Base-by-base conservation (phyloP, 371 early-diverging fungal genomes). In the Dichotomocladium elegans region DNA sequence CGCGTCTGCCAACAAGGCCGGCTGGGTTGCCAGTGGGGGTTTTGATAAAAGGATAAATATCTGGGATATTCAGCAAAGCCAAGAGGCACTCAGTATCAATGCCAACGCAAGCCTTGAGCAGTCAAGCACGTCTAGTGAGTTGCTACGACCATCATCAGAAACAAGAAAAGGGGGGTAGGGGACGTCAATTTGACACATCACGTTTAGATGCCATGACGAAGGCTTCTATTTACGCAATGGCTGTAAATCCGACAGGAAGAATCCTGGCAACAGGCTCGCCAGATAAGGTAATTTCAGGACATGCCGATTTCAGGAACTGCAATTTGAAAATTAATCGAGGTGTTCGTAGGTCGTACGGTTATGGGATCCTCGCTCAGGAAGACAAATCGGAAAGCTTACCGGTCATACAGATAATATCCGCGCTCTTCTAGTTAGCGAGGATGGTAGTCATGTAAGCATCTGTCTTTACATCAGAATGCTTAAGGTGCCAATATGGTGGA, bases 331-430 rank as follows among this genome's bases (percentile, higher is more conserved):
- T 15, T 37, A 17, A 37, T 12, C 6, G 17, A 37, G 37, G 0
- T 2, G 5, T 9, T 37, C 9, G n/a, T 54, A 78, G 77, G 61
- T 85, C 40, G 82, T 97, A 21, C 76, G 92, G 29, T 72, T 95
- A 21, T 97, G 94, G 94, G 98, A 98, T 65, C 86, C 92, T 33
- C 65, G 83, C 10, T 77, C 86, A 4, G 87, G 85, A 31, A 81
- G 83, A 51, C 79, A 81, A 51, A 80, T 90, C 30, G 80, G 89
- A 15, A 82, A 86, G 61, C 79, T 98, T 47, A 79, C 87, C 7
- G 98, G 98, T 0, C 98, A 98, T 61, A 91, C 93, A 1, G 98
- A 98, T 58, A 90, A 90, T 56, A 90, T 98, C 27, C 90, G 96
- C 42, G 84, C 91, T 9, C 60, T 96, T 14, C 65, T 96, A 33